These are phyloP conservation scores for Blastobotrys robertii DNA, from an alignment of 805 yeast genomes.

Conservation along the genomic window DNA sequence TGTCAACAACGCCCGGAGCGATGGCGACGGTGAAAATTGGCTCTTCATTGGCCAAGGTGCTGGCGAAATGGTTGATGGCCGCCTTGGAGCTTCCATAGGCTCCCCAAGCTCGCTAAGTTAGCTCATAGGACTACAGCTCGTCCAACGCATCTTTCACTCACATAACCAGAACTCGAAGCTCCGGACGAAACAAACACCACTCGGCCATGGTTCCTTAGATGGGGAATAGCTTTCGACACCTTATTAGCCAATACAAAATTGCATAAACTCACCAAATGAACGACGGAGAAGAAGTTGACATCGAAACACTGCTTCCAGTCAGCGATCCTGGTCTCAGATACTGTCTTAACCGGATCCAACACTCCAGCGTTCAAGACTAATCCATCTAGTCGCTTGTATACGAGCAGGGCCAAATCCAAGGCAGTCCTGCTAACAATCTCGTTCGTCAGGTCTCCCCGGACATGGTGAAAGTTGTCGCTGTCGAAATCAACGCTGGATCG, in stretches of 20 bases:
- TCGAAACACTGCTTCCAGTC: conserved; percentile 61
- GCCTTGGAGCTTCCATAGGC: conserved; percentile 92
- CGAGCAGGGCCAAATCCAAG: conserved; percentile 33
- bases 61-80: conserved; percentile 70
- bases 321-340: conserved; percentile 40
- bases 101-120: conserved; percentile 58
- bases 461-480: conserved; percentile 17
- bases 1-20: conserved; percentile 94
- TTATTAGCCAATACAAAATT: conserved; percentile 5
- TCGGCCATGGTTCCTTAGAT: conserved; percentile 48
- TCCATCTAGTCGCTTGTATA: conserved; percentile 44
- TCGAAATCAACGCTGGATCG: conserved; percentile 38
- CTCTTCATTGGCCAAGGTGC: conserved; percentile 61
- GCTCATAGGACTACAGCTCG: background rate
- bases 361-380: conserved; percentile 66
- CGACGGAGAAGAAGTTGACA: conserved; percentile 68
- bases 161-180: conserved; percentile 55
- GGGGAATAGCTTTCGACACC: conserved; percentile 41
- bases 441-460: conserved; percentile 47
- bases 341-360: conserved; percentile 60
- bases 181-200: conserved; percentile 78
- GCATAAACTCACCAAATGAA: conserved; percentile 41
- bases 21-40: conserved; percentile 54
- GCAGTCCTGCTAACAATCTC: conserved; percentile 28
- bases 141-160: conserved; percentile 10